Percentiles rank a stretch among this genome's conserved stretches.
Evolutionary conservation across 73 alveolate genomes (phyloP).

Genomic region (Paramecium bursaria): DNA sequence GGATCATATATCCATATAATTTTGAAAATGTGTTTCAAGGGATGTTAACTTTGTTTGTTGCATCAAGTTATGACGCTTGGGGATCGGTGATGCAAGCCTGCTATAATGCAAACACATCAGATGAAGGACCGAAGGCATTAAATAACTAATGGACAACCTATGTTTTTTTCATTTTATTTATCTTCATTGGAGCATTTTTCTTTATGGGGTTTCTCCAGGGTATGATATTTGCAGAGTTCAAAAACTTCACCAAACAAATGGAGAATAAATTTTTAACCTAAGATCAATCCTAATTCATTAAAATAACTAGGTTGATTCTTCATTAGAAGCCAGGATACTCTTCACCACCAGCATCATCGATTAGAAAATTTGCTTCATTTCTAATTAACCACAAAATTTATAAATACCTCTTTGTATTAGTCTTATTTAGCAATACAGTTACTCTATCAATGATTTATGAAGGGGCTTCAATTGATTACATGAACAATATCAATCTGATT

Average conservation of each 20-base stretch:
- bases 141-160: conserved; percentile 54
- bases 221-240: conserved; percentile 23
- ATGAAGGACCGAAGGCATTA: conserved; percentile 14
- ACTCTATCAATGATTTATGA: conserved; percentile 2
- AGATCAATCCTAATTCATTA: conserved; percentile 48
- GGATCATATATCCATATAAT: conserved; percentile 37
- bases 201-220: conserved; percentile 51
- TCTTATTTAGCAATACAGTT: background rate
- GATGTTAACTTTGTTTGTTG: conserved; percentile 27
- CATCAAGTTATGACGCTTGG: conserved; percentile 46
- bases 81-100: conserved; percentile 47
- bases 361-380: conserved; percentile 9
- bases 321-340: conserved; percentile 16
- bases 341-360: conserved; percentile 9
- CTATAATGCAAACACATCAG: conserved; percentile 19
- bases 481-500: background rate
- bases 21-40: conserved; percentile 38
- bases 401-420: background rate
- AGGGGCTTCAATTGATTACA: conserved; percentile 4
- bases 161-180: conserved; percentile 41
- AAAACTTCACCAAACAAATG: conserved; percentile 36
- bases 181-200: conserved; percentile 52
- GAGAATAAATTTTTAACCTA: conserved; percentile 12
- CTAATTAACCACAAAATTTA: background rate
- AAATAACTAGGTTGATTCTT: conserved; percentile 15